A percentile compares a stretch with the other conserved stretches of the same genome.
phyloP scores from a whole-genome alignment of 106 monocot genomes.

The Platanthera guangdongensis region DNA sequence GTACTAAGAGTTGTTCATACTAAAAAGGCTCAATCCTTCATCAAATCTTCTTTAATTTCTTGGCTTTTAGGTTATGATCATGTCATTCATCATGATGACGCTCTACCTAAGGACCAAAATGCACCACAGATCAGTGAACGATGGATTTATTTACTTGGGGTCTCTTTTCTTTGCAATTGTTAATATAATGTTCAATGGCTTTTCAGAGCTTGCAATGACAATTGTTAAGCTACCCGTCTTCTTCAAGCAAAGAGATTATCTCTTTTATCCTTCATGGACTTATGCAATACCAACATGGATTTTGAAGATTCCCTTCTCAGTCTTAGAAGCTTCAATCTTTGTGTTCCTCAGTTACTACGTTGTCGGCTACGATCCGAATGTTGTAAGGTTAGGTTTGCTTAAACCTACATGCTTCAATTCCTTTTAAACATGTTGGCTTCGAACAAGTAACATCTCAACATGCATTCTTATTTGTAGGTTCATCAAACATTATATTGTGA shows the following conservation, averaged over 20 bases:
- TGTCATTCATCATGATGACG: conserved; percentile 35
- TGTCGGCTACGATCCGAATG: conserved; percentile 39
- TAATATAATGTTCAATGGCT: conserved; percentile 32
- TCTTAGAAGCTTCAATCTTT: conserved; percentile 24
- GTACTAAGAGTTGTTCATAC: too few relatives aligned
- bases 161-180: conserved; percentile 29
- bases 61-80: conserved; percentile 18
- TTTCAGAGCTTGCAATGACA: conserved; percentile 32
- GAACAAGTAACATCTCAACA: not conserved
- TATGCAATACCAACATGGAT: conserved; percentile 43
- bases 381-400: conserved; percentile 22
- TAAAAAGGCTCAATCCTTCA: not conserved
- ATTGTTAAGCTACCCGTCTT: conserved; percentile 41
- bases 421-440: not conserved
- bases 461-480: conserved; percentile 32
- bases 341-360: conserved; percentile 32
- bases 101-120: conserved; percentile 32
- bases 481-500: conserved; percentile 41
- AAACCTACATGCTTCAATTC: not conserved
- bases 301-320: conserved; percentile 38
- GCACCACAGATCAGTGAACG: conserved; percentile 22
- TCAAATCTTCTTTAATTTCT: too few relatives aligned
- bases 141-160: conserved; percentile 34
- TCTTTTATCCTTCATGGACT: conserved; percentile 47
- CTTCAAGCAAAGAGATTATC: conserved; percentile 48